Conservation (phyloP, 148 eudicot species). For the Dysphania ambrosioides region DNA sequence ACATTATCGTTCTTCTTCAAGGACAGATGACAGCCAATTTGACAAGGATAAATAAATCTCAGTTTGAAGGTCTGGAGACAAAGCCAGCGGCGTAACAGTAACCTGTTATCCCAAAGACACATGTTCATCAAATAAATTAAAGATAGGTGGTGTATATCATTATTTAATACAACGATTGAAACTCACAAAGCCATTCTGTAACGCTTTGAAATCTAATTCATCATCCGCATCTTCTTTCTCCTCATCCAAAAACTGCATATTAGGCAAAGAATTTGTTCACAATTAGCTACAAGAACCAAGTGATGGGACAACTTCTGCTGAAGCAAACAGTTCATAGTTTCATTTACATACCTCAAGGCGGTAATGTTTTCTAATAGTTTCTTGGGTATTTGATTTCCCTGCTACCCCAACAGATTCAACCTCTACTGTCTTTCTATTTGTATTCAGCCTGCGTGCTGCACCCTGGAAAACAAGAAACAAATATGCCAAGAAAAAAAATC, state of each 20-base stretch:
- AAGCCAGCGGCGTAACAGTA: constrained; percentile 40
- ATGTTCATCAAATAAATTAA: not conserved
- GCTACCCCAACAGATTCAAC: constrained; percentile 87
- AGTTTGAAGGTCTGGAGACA: constrained; percentile 32
- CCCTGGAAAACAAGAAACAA: constrained; percentile 48
- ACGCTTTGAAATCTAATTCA: constrained; percentile 78
- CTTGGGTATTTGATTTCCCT: constrained; percentile 53
- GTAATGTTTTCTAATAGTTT: constrained; percentile 58
- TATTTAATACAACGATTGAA: not conserved
- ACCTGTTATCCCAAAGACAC: constrained; percentile 28
- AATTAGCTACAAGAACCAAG: not conserved
- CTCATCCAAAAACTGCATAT: constrained; percentile 60
- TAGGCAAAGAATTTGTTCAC: not conserved
- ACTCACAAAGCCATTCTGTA: constrained; percentile 83
- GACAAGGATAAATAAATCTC: constrained; percentile 39
- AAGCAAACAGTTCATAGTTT: not conserved
- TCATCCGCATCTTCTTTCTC: constrained; percentile 63
- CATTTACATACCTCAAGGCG: constrained; percentile 68
- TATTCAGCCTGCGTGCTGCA: constrained; percentile 79
- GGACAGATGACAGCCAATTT: constrained; percentile 36
- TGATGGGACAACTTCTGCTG: no score
- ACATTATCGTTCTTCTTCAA: constrained; percentile 28
- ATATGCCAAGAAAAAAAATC: not conserved
- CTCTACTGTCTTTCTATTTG: constrained; percentile 71
- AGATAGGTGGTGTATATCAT: not conserved